Evolutionary conservation across 2,329 filamentous ascomycete genomes (phyloP), one percentile per base, ranked within the genome.

Genomic region (Parastagonospora nodorum): DNA sequence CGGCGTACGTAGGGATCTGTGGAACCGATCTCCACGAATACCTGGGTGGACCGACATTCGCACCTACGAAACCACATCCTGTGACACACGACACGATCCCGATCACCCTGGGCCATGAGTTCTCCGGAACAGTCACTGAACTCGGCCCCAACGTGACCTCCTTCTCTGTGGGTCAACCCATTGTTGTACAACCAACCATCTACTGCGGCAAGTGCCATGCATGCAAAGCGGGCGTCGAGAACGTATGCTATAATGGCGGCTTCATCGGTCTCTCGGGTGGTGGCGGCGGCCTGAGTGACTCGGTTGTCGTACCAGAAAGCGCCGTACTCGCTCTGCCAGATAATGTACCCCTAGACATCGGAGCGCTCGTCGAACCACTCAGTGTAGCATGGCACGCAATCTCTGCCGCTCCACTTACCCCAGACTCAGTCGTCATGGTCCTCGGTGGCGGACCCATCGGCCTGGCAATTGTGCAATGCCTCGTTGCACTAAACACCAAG

Each of bases 351-450:
- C 74, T 84, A 15, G 79, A 84, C 36, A 73, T 83, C 12, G 82
- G 66, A 45, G 84, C 85, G 0, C 74, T 88, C 2, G 80, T 87
- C 6, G 85, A 88, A 57, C 85, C 86, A 0, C 72, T 88, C 2
- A 76, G 83, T 0, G 84, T 88, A 0, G 84, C 82, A 8, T 87
- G 84, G 84, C 85, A 88, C 59, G 84, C 84, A 0, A 79, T 86
- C 8, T 75, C 77, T 5, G 72, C 80, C 4, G 77, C 77, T 0
- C 76, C 77, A 0, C 68, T 84, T 31, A 75, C 76, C 10, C 51
- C 70, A 2, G 78, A 77, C 1, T 75, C 81, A 11, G 75, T 74
- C 1, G 80, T 80, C 1, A 61, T 88, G 15, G 77, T 88, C 6
- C 69, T 86, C 2, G 85, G 85, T 5, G 84, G 82, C 0, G 85